These are phyloP conservation scores for Prunus yedoensis DNA, from an alignment of 331 rosid species.

Conservation along the genomic window DNA sequence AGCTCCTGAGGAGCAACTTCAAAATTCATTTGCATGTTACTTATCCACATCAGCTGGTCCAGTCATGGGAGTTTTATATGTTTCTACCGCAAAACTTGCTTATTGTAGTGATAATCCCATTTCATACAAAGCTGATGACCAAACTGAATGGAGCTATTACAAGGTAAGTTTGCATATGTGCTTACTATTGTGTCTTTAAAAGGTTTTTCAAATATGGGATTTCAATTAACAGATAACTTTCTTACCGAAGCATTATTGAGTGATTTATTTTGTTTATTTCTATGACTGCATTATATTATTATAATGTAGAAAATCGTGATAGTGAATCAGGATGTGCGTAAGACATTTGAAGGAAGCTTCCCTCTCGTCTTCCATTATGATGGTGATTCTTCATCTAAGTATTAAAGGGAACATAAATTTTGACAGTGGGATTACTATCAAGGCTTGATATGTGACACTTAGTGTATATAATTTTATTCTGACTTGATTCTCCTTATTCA, in stretches of 20 bases:
- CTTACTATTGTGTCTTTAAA: not conserved
- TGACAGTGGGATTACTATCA: not conserved
- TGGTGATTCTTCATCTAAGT: not conserved
- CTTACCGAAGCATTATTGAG: not conserved
- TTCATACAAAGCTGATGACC: constrained; percentile 52
- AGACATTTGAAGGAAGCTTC: not conserved
- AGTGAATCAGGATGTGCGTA: not conserved
- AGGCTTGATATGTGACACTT: not conserved
- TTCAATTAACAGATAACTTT: not conserved
- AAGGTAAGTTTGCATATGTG: constrained; percentile 50
- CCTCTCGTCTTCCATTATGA: not conserved
- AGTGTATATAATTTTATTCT: not conserved
- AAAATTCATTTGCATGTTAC: constrained; percentile 86
- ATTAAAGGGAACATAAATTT: not conserved
- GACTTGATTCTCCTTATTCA: not conserved
- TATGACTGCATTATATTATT: not conserved
- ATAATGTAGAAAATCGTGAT: not conserved
- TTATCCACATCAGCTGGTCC: constrained; percentile 95
- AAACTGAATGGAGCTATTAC: constrained; percentile 92
- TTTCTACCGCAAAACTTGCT: constrained; percentile 76
- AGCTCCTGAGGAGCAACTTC: constrained; percentile 72
- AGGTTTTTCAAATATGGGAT: not conserved
- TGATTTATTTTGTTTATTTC: not conserved
- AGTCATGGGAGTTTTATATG: constrained; percentile 79
- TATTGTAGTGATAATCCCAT: constrained; percentile 88